Conservation (phyloP, 495 filamentous ascomycete genomes). For the Talaromyces proteolyticus region DNA sequence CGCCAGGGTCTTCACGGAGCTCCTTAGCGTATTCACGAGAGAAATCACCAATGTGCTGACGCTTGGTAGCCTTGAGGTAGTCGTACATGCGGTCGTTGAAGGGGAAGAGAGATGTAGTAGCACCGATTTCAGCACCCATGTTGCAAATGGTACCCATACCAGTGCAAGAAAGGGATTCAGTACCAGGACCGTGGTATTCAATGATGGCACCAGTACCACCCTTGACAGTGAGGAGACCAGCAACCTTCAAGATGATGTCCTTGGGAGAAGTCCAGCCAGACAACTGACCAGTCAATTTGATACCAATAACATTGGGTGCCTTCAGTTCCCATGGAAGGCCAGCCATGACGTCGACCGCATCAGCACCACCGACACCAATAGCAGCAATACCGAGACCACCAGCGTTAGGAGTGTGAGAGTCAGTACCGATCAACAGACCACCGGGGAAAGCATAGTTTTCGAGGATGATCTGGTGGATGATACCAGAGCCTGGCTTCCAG, state of each 20-base stretch:
- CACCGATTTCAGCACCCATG: slow-evolving; percentile 91
- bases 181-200: slow-evolving; percentile 89
- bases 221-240: slow-evolving; percentile 95
- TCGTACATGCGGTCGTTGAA: slow-evolving; percentile 98
- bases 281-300: slow-evolving; percentile 84
- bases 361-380: slow-evolving; percentile 97
- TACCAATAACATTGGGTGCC: slow-evolving; percentile 95
- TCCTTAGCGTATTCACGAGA: slow-evolving; percentile 78
- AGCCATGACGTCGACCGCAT: slow-evolving; percentile 98
- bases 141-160: slow-evolving; percentile 70
- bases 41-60: slow-evolving; percentile 83
- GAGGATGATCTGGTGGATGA: slow-evolving; percentile 97
- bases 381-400: slow-evolving; percentile 95
- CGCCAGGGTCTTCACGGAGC: slow-evolving; percentile 85
- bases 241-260: slow-evolving; percentile 98
- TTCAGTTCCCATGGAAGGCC: slow-evolving; percentile 97
- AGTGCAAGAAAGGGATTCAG: slow-evolving; percentile 60
- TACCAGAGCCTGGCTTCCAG: slow-evolving; percentile 97
- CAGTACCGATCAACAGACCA: slow-evolving; percentile 96
- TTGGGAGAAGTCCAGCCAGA: slow-evolving; percentile 95
- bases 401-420: slow-evolving; percentile 97
- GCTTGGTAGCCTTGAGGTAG: slow-evolving; percentile 91
- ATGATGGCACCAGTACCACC: slow-evolving; percentile 96
- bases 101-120: slow-evolving; percentile 96
- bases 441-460: slow-evolving; percentile 99